Evolutionary conservation across 2,329 filamentous ascomycete species (phyloP).

Genomic region (Xylaria sp.): DNA sequence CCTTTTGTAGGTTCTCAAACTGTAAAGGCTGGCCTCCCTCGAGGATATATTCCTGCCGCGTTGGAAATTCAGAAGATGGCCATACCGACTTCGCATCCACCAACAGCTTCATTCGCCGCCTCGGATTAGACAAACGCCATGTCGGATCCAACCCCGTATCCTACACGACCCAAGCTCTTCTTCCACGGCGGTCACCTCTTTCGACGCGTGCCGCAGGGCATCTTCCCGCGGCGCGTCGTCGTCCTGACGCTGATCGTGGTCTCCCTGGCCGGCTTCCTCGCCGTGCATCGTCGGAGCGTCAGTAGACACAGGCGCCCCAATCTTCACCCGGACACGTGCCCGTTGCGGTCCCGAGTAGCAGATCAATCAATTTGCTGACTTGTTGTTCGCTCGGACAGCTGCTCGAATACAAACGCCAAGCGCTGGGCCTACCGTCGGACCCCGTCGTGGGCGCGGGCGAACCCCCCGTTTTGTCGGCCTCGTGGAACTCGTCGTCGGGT

Average conservation of each 20-base stretch:
- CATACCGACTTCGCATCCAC: not conserved
- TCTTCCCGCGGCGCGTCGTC: slow-evolving; percentile 2
- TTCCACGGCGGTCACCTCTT: not conserved
- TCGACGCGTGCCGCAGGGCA: not conserved
- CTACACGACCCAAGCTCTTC: not conserved
- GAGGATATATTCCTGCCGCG: not conserved
- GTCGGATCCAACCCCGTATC: not conserved
- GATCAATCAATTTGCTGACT: not conserved
- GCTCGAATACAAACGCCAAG: not conserved
- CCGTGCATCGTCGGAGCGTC: slow-evolving; percentile 14
- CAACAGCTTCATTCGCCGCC: not conserved
- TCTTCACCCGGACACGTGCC: no score
- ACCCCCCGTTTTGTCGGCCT: not conserved
- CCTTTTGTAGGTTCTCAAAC: not conserved
- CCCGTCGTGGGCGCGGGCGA: not conserved
- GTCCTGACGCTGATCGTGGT: slow-evolving; percentile 8
- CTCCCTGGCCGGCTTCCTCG: slow-evolving; percentile 16
- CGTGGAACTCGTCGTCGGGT: slow-evolving; percentile 1
- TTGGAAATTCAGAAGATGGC: no score
- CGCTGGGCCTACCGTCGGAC: not conserved
- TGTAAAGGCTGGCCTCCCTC: not conserved
- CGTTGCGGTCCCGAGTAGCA: no score
- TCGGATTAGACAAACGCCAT: not conserved
- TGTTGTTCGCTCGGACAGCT: not conserved
- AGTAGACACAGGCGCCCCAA: no score